Evolutionary conservation across 495 filamentous ascomycete genomes (phyloP).

Genomic region (Chaetomium cochliodes): DNA sequence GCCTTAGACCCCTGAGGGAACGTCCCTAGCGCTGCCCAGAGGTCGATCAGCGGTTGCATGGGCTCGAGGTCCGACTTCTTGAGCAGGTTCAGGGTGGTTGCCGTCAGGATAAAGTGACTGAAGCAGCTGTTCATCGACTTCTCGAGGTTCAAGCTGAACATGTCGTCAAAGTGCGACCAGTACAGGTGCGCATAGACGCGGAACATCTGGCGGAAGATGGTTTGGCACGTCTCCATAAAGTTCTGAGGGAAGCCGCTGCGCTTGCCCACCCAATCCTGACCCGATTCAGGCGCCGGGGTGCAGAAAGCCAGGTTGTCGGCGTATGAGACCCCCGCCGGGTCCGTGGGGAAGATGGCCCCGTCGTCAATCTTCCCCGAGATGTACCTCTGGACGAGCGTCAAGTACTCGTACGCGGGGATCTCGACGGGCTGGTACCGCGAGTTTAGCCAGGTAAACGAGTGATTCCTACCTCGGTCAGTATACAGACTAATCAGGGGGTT

Average conservation of each 20-base stretch:
- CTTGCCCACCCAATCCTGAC: constrained; percentile 73
- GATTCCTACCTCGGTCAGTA: constrained; percentile 52
- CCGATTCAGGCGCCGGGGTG: constrained; percentile 59
- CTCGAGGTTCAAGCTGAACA: constrained; percentile 77
- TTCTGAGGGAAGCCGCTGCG: constrained; percentile 82
- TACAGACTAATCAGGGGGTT: too few relatives aligned
- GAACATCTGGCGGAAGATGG: constrained; percentile 96
- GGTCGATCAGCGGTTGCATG: constrained; percentile 88
- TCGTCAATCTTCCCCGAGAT: constrained; percentile 89
- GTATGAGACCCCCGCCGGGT: constrained; percentile 56
- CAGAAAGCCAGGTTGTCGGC: constrained; percentile 57
- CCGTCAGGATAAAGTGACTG: constrained; percentile 87
- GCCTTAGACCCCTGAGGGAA: constrained; percentile 69
- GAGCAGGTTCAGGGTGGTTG: constrained; percentile 79
- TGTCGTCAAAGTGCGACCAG: constrained; percentile 79
- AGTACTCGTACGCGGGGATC: constrained; percentile 79
- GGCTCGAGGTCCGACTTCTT: constrained; percentile 85
- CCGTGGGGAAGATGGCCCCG: constrained; percentile 78
- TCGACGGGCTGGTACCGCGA: constrained; percentile 61
- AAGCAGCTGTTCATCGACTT: constrained; percentile 93
- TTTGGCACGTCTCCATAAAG: constrained; percentile 83
- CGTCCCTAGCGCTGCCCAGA: constrained; percentile 81
- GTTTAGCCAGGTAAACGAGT: constrained; percentile 93
- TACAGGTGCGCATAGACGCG: constrained; percentile 91
- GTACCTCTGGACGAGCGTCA: constrained; percentile 92